phyloP scores from a whole-genome alignment of 2,329 filamentous ascomycete genomes.

The Cladobotryum protrusum region DNA sequence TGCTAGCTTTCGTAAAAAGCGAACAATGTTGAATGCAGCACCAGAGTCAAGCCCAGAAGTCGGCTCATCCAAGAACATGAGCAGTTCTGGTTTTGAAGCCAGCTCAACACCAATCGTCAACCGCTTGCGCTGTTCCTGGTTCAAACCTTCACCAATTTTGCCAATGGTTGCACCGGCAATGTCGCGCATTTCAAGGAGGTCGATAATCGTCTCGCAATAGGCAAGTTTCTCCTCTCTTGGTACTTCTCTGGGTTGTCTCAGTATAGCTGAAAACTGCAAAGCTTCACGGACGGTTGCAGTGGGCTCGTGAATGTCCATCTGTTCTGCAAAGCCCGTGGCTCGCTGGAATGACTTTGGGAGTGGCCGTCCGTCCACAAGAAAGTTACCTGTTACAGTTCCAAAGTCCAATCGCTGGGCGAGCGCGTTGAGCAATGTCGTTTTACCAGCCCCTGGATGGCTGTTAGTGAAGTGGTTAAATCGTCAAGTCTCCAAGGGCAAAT shows the following conservation, averaged over 20 bases:
- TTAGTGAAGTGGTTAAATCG: slow-evolving; percentile 1
- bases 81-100: slow-evolving; percentile 50
- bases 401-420: slow-evolving; percentile 70
- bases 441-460: slow-evolving; percentile 44
- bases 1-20: slow-evolving; percentile 55
- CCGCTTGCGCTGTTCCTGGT: slow-evolving; percentile 52
- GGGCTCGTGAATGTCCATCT: slow-evolving; percentile 62
- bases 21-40: slow-evolving; percentile 55
- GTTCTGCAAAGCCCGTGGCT: slow-evolving; percentile 64
- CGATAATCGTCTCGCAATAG: slow-evolving; percentile 63
- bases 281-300: slow-evolving; percentile 62
- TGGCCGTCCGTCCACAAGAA: slow-evolving; percentile 69
- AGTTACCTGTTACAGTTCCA: slow-evolving; percentile 69
- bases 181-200: slow-evolving; percentile 60
- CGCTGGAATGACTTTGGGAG: slow-evolving; percentile 72
- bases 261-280: slow-evolving; percentile 57
- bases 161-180: slow-evolving; percentile 62
- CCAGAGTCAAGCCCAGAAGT: slow-evolving; percentile 53
- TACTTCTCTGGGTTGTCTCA: slow-evolving; percentile 54
- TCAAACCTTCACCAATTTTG: slow-evolving; percentile 50
- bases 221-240: slow-evolving; percentile 56
- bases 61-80: slow-evolving; percentile 61
- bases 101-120: slow-evolving; percentile 52
- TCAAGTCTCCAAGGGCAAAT: slow-evolving; percentile 14
- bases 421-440: slow-evolving; percentile 69